Percentiles rank a stretch among this genome's conserved stretches.
Conservation (phyloP, 164 flowering plant species). For the Kingdonia uniflora region DNA sequence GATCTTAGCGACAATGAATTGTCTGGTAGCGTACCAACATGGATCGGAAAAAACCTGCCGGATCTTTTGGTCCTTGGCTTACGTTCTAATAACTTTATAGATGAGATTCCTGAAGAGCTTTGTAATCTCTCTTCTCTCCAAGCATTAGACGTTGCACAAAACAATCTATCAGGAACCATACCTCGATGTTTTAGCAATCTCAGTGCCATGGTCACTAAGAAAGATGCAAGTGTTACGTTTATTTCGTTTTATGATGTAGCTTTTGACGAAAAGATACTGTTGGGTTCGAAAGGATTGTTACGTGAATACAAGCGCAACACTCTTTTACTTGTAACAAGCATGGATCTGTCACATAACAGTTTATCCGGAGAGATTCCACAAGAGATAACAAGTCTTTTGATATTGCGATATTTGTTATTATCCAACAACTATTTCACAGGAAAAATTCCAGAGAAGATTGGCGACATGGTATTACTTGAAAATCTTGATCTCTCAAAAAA, state of each 20-base stretch:
- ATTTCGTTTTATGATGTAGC: not conserved
- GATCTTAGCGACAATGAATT: not conserved
- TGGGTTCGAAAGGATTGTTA: not conserved
- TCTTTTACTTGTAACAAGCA: not conserved
- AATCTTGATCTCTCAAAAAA: slow-evolving; percentile 2
- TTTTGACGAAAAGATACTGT: not conserved
- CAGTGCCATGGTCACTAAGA: not conserved
- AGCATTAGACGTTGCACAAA: not conserved
- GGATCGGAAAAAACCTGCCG: not conserved
- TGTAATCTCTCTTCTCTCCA: not conserved
- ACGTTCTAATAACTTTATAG: not conserved
- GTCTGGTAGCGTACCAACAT: not conserved
- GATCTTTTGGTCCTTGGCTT: not conserved
- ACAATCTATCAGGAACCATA: not conserved
- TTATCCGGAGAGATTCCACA: slow-evolving; percentile 6
- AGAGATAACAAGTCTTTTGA: not conserved
- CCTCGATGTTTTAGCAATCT: not conserved
- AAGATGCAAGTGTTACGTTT: not conserved
- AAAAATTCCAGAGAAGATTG: slow-evolving; percentile 3
- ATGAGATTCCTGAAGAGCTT: not conserved
- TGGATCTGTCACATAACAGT: not conserved
- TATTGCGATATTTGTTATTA: not conserved
- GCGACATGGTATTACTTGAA: not conserved
- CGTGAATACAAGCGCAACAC: not conserved
- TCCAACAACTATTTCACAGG: slow-evolving; percentile 1